A percentile compares a stretch with the other conserved stretches of the same genome.
These are phyloP conservation scores for Incumbomyces lentus DNA, from an alignment of 2,329 filamentous ascomycete species.

Conservation along the genomic window DNA sequence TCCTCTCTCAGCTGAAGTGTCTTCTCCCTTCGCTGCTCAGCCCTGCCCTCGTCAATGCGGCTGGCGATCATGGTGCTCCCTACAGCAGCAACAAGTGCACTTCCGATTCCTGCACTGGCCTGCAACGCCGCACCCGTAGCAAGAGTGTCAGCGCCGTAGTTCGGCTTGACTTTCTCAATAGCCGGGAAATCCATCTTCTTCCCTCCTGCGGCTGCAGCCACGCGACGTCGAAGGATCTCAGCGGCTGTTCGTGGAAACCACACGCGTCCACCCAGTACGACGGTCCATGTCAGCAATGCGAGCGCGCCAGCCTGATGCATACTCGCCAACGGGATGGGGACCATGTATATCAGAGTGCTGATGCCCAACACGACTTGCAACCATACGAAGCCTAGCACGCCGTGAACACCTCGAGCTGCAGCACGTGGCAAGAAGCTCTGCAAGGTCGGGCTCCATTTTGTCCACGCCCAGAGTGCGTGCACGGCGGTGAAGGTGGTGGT, in stretches of 20 bases:
- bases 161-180: slow-evolving; percentile 6
- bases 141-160: background rate
- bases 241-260: slow-evolving; percentile 60
- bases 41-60: no score
- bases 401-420: slow-evolving; percentile 60
- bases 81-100: no score
- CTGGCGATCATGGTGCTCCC: no score
- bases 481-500: slow-evolving; percentile 78
- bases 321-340: slow-evolving; percentile 77
- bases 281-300: slow-evolving; percentile 68
- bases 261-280: slow-evolving; percentile 68
- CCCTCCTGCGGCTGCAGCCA: background rate
- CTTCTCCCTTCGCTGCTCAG: no score
- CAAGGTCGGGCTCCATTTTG: slow-evolving; percentile 56
- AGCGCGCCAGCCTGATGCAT: slow-evolving; percentile 87
- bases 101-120: no score
- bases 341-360: slow-evolving; percentile 82
- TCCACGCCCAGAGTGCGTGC: slow-evolving; percentile 69
- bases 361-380: slow-evolving; percentile 82
- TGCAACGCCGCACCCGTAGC: no score
- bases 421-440: slow-evolving; percentile 46
- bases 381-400: slow-evolving; percentile 71
- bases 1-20: no score
- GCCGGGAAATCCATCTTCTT: background rate
- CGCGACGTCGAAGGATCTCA: slow-evolving; percentile 41